A percentile compares a stretch with the other conserved stretches of the same genome.
phyloP scores from a whole-genome alignment of 371 early-diverging fungal species.

The Mucor circinelloides region DNA sequence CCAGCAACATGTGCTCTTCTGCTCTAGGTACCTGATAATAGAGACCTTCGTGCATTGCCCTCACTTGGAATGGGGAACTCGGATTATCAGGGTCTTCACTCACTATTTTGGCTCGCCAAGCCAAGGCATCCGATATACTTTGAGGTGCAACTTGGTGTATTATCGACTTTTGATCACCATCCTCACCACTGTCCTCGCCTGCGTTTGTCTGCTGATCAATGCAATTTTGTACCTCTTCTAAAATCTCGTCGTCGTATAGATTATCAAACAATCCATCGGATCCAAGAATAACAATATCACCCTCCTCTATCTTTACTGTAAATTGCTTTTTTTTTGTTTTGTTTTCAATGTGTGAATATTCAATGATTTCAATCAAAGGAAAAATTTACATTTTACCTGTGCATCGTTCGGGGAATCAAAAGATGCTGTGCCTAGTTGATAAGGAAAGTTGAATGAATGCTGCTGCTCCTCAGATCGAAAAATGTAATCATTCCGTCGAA shows the following conservation, averaged over 20 bases:
- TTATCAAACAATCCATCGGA: conserved; percentile 83
- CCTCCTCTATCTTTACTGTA: conserved; percentile 72
- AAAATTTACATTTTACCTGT: conserved; percentile 46
- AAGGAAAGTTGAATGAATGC: conserved; percentile 80
- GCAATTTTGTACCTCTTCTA: conserved; percentile 54
- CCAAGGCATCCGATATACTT: conserved; percentile 72
- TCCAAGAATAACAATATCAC: conserved; percentile 75
- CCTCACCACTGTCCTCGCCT: conserved; percentile 48
- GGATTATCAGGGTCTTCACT: conserved; percentile 73
- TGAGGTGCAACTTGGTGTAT: conserved; percentile 65
- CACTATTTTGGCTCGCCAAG: conserved; percentile 70
- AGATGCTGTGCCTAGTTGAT: conserved; percentile 71
- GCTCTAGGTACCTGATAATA: conserved; percentile 54
- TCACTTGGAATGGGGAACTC: conserved; percentile 82
- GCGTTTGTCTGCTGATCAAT: conserved; percentile 2
- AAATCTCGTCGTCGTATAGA: conserved; percentile 78
- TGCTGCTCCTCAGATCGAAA: conserved; percentile 90
- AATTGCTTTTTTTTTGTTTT: conserved; percentile 48
- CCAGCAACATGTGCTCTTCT: background rate
- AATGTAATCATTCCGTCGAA: conserved; percentile 79
- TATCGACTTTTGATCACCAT: background rate
- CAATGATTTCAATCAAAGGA: background rate
- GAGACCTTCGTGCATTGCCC: conserved; percentile 74
- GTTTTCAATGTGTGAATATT: background rate
- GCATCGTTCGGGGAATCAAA: conserved; percentile 67